Conservation (phyloP, 345 rosid genomes). For the Salix udensis region DNA sequence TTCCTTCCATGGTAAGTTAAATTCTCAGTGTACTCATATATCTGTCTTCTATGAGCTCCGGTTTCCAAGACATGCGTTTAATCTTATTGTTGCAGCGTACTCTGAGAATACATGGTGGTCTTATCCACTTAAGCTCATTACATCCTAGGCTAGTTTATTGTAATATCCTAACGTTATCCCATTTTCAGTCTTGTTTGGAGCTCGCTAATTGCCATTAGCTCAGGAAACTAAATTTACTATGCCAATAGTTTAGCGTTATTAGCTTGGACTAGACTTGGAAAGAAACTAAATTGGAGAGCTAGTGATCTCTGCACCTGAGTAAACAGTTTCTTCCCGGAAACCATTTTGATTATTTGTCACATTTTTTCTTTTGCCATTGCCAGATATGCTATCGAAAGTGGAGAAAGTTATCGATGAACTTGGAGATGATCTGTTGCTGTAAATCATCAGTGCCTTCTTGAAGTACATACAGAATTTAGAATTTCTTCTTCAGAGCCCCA, state of each 20-base stretch:
- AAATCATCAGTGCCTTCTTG: not conserved
- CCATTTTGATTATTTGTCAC: not conserved
- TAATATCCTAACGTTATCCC: not conserved
- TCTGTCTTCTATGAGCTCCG: not conserved
- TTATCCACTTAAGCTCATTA: not conserved
- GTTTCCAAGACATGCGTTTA: not conserved
- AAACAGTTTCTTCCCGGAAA: not conserved
- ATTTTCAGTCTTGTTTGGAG: not conserved
- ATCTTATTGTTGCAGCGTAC: too few species aligned
- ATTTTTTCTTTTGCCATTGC: slow-evolving; percentile 9
- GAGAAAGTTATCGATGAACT: slow-evolving; percentile 58
- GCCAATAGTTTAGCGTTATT: too few species aligned
- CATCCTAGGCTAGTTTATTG: not conserved
- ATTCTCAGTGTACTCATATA: slow-evolving; percentile 4
- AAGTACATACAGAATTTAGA: not conserved
- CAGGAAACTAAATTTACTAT: too few species aligned
- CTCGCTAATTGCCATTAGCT: not conserved
- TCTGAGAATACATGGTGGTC: not conserved
- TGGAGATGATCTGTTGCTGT: slow-evolving; percentile 35
- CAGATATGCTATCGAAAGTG: slow-evolving; percentile 78
- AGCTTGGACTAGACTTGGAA: too few species aligned
- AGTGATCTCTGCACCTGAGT: not conserved
- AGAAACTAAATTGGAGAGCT: too few species aligned
- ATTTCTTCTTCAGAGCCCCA: not conserved
- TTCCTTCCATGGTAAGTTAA: slow-evolving; percentile 67